Evolutionary conservation across 108 stramenopile species (phyloP).

Genomic region (Stephanodiscus triporus): DNA sequence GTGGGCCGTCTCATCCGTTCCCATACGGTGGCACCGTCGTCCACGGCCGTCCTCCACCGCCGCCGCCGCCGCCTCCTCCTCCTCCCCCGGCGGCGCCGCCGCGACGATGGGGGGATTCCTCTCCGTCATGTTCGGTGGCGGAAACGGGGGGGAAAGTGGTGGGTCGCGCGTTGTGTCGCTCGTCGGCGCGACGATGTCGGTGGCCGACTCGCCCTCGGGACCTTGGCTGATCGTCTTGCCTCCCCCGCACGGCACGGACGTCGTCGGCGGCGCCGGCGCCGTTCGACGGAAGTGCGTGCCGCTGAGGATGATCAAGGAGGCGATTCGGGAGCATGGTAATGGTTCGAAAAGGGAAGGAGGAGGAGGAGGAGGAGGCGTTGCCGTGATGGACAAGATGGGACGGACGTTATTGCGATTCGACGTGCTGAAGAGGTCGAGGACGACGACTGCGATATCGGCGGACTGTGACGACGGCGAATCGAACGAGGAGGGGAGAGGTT

Average conservation of each 20-base stretch:
- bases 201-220: constrained; percentile 56
- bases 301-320: no score
- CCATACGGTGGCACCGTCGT: constrained; percentile 56
- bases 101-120: no score
- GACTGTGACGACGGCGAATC: constrained; percentile 14
- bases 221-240: constrained; percentile 59
- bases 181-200: constrained; percentile 15
- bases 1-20: constrained; percentile 49
- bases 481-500: constrained; percentile 17
- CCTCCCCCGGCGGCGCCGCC: no score
- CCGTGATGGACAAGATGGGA: not conserved
- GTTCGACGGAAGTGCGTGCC: not conserved
- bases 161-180: constrained; percentile 5
- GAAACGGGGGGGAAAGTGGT: no score
- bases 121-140: no score
- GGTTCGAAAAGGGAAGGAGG: no score
- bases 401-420: constrained; percentile 24
- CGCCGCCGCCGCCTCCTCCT: not conserved
- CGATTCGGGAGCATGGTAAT: no score
- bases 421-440: constrained; percentile 13
- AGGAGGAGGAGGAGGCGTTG: no score
- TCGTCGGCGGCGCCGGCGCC: not conserved
- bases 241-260: constrained; percentile 5
- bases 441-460: not conserved
- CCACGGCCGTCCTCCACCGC: not conserved